Evolutionary conservation across 805 yeast species (phyloP), one percentile per base, ranked within the genome.

Genomic region (Nakazawaea populi): DNA sequence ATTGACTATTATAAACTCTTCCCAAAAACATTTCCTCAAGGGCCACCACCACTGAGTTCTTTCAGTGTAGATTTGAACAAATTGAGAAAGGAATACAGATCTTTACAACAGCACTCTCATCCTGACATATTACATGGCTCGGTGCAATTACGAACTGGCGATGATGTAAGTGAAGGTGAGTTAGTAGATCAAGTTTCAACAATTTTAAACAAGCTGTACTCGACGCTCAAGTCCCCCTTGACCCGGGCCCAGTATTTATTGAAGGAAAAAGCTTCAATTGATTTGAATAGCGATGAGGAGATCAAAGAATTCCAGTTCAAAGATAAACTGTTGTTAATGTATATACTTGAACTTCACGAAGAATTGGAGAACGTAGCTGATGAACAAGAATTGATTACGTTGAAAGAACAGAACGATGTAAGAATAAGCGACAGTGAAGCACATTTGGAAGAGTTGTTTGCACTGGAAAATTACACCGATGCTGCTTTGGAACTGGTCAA

Each of bases 331-430:
- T 69, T 88, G 60, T 68, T 92, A 40, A 79, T 89, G 84, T 80
- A 80, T 42, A 86, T 92, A 27, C 71, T 92, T 67, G 95, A 89
- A 56, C 81, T 89, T 4, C 94, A 91, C 63, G 99, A 92, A 65
- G 77, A 80, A 41, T 69, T 91, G 52, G 95, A 88, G 54, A 80
- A 80, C 56, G 83, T 89, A 5, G 69, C 71, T 1, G 68, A 67
- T 48, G 85, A 80, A 47, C 68, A 73, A 2, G 96, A 88, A 45
- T 71, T 88, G 34, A 75, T 67, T 1, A 65, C 58, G 0, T 60
- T 89, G 40, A 72, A 75, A 32, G 59, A 55, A 8, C 85, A 80
- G 51, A 90, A 89, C 58, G 75, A 81, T 35, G 63, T 55, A 18
- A 73, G 91, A 37, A 78, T 89, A 30, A 58, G 64, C 1, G 65